These are phyloP conservation scores for Ophiocordyceps camponoti-leonardi DNA, from an alignment of 2,329 filamentous ascomycete genomes.

Conservation along the genomic window DNA sequence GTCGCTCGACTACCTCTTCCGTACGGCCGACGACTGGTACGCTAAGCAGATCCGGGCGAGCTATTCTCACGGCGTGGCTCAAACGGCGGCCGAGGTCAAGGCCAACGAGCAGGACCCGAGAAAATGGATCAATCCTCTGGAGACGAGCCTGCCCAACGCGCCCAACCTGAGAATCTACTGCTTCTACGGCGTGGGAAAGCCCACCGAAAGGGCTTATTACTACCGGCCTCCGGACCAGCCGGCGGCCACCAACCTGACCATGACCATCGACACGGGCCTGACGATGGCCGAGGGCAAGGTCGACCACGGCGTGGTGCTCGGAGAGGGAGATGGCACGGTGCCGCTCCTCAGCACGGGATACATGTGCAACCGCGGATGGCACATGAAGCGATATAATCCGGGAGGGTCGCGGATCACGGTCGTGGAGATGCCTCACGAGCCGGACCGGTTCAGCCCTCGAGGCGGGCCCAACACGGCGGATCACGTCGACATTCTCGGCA, in stretches of 20 bases:
- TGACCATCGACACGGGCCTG: conserved; percentile 53
- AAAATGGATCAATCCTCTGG: conserved; percentile 93
- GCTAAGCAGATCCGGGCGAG: conserved; percentile 49
- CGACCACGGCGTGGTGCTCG: conserved; percentile 87
- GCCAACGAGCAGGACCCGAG: conserved; percentile 56
- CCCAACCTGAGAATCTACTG: conserved; percentile 90
- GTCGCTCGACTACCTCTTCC: conserved; percentile 62
- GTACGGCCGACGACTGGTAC: conserved; percentile 77
- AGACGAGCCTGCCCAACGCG: conserved; percentile 71
- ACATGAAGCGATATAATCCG: conserved; percentile 85
- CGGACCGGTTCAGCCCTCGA: conserved; percentile 76
- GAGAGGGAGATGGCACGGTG: conserved; percentile 91
- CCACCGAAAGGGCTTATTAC: conserved; percentile 83
- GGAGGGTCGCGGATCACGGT: conserved; percentile 65
- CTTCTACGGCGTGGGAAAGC: conserved; percentile 91
- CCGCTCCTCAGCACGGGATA: conserved; percentile 84
- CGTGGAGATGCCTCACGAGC: conserved; percentile 93
- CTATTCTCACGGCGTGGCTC: conserved; percentile 81
- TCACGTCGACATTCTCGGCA: conserved; percentile 88
- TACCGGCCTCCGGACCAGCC: conserved; percentile 57
- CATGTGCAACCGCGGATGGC: conserved; percentile 95
- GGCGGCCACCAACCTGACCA: conserved; percentile 48
- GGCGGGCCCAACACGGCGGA: conserved; percentile 60
- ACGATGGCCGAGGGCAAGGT: conserved; percentile 32
- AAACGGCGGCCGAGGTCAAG: conserved; percentile 64